Conservation (phyloP, 1,284 basidiomycete species). For the Cryptococcus sp. region DNA sequence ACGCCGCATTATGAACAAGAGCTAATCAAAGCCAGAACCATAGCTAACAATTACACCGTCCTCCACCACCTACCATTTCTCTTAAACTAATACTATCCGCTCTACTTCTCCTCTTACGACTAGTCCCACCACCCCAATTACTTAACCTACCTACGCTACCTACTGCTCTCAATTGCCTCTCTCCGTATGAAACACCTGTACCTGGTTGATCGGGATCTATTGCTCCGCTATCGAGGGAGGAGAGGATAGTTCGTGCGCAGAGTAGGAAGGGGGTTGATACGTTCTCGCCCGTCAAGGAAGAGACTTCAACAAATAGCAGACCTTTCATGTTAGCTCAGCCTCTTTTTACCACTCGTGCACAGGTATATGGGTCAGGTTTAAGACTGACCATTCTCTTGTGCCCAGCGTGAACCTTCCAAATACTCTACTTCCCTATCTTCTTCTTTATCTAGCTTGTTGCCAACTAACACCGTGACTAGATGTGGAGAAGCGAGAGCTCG, state of each 20-base stretch:
- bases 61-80: constrained; percentile 34
- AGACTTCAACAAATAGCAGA: constrained; percentile 87
- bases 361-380: not conserved
- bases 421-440: constrained; percentile 93
- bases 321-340: constrained; percentile 53
- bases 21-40: not conserved
- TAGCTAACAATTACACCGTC: not conserved
- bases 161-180: constrained; percentile 79
- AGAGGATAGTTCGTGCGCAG: constrained; percentile 80
- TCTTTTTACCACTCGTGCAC: constrained; percentile 6
- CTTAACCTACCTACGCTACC: constrained; percentile 48
- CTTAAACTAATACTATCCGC: constrained; percentile 37
- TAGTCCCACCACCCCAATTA: constrained; percentile 24
- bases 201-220: constrained; percentile 91
- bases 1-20: not conserved
- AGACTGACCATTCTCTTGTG: constrained; percentile 76
- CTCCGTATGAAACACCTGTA: constrained; percentile 93
- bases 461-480: constrained; percentile 84
- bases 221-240: constrained; percentile 86
- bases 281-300: constrained; percentile 87
- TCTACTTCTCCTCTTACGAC: constrained; percentile 20
- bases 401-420: constrained; percentile 90
- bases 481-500: constrained; percentile 78
- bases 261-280: constrained; percentile 90
- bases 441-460: constrained; percentile 91